Percentiles rank a stretch among this genome's conserved stretches.
phyloP scores from a whole-genome alignment of 306 rosid species.

The Mimosa bimucronata region DNA sequence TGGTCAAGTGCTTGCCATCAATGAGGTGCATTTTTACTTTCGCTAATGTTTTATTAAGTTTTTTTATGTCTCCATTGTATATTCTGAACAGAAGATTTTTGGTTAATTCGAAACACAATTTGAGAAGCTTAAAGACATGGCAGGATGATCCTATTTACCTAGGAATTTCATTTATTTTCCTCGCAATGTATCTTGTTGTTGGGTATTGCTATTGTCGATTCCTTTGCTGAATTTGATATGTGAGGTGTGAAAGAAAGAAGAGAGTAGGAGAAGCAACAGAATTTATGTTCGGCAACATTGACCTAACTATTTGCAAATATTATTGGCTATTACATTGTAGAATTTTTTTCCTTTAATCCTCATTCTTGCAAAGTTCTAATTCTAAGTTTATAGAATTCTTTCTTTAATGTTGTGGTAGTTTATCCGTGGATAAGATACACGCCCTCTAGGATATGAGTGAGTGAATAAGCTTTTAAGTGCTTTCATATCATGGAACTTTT shows the following conservation, averaged over 20 bases:
- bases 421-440: neutral
- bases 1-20: conserved; percentile 80
- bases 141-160: neutral
- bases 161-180: neutral
- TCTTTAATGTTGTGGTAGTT: neutral
- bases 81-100: neutral
- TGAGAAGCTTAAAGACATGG: neutral
- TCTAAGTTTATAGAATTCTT: neutral
- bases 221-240: too few species aligned
- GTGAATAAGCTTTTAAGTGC: neutral
- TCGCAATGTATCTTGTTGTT: neutral
- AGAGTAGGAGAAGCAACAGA: too few species aligned
- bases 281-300: neutral
- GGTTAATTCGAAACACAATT: neutral
- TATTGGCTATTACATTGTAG: neutral
- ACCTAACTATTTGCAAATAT: neutral
- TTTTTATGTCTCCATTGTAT: neutral
- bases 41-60: neutral
- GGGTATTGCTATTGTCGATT: neutral
- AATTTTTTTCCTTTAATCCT: neutral
- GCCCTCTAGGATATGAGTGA: neutral
- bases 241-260: too few species aligned
- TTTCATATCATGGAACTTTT: neutral
- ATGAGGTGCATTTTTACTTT: conserved; percentile 38
- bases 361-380: neutral